A percentile compares a stretch with the other conserved stretches of the same genome.
These are phyloP conservation scores for Pleurotus cornucopiae DNA, from an alignment of 768 basidiomycete species.

Conservation along the genomic window DNA sequence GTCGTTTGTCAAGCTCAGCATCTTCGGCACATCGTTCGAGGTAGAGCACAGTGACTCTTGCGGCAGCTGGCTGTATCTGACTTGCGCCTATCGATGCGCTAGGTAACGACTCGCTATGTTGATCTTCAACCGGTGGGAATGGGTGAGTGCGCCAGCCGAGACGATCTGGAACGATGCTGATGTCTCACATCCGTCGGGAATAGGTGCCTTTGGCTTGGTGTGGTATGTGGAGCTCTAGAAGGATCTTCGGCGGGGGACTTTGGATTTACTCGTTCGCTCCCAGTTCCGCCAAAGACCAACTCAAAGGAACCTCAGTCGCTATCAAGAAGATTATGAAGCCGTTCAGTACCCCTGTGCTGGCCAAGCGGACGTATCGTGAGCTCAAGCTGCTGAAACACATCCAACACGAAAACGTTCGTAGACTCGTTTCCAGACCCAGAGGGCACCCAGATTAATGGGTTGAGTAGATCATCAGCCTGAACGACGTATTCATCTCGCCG, in stretches of 20 bases:
- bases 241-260: slow-evolving; percentile 1
- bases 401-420: slow-evolving; percentile 91
- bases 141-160: slow-evolving; percentile 52
- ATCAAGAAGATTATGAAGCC: slow-evolving; percentile 99
- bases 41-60: slow-evolving; percentile 31
- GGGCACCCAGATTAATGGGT: slow-evolving; percentile 2
- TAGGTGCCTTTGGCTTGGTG: slow-evolving; percentile 96
- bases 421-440: background rate
- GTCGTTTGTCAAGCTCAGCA: slow-evolving; percentile 97
- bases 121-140: slow-evolving; percentile 99
- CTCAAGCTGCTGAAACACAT: slow-evolving; percentile 98
- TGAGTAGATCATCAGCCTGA: slow-evolving; percentile 90
- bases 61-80: slow-evolving; percentile 11
- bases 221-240: slow-evolving; percentile 54
- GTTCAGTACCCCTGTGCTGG: slow-evolving; percentile 96
- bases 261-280: slow-evolving; percentile 8
- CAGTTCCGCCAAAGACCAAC: slow-evolving; percentile 95
- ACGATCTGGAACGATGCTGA: background rate
- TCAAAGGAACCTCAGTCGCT: slow-evolving; percentile 90
- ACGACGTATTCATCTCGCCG: slow-evolving; percentile 99
- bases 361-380: slow-evolving; percentile 96
- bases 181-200: slow-evolving; percentile 10
- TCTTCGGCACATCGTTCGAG: slow-evolving; percentile 98
- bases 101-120: slow-evolving; percentile 98
- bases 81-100: slow-evolving; percentile 14